Conservation (phyloP, 1,284 basidiomycete species). For the Pascua guehoae region DNA sequence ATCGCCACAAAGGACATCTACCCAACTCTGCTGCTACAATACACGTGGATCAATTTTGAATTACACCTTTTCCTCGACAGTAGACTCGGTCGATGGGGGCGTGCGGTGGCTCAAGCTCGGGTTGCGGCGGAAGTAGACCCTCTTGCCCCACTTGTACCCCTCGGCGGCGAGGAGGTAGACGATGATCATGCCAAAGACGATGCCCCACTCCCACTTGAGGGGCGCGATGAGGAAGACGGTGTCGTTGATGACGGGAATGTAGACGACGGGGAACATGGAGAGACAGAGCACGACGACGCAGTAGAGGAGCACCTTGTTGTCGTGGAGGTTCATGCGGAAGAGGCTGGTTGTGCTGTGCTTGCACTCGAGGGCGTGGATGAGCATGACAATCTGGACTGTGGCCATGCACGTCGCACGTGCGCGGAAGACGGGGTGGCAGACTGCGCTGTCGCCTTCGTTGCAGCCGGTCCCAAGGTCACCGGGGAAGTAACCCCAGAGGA, state of each 20-base stretch:
- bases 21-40: no score
- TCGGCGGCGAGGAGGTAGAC: constrained; percentile 40
- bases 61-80: no score
- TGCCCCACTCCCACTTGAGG: constrained; percentile 49
- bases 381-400: constrained; percentile 55
- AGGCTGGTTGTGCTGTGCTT: constrained; percentile 45
- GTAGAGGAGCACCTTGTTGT: constrained; percentile 58
- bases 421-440: constrained; percentile 53
- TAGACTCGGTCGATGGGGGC: no score
- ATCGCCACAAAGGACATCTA: no score
- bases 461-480: constrained; percentile 42
- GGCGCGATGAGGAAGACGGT: constrained; percentile 43
- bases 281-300: constrained; percentile 43
- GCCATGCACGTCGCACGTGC: constrained; percentile 58
- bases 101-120: no score
- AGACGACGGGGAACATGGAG: constrained; percentile 45
- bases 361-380: constrained; percentile 48
- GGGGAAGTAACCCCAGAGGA: constrained; percentile 55
- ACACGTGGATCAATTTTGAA: no score
- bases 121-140: constrained; percentile 3
- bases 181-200: constrained; percentile 45
- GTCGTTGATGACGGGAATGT: constrained; percentile 49
- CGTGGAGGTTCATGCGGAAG: constrained; percentile 55
- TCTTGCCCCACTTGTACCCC: constrained; percentile 39
- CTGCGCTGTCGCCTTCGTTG: constrained; percentile 48